phyloP scores from a whole-genome alignment of 352 stramenopile genomes.

The Vaucheria bursata region DNA sequence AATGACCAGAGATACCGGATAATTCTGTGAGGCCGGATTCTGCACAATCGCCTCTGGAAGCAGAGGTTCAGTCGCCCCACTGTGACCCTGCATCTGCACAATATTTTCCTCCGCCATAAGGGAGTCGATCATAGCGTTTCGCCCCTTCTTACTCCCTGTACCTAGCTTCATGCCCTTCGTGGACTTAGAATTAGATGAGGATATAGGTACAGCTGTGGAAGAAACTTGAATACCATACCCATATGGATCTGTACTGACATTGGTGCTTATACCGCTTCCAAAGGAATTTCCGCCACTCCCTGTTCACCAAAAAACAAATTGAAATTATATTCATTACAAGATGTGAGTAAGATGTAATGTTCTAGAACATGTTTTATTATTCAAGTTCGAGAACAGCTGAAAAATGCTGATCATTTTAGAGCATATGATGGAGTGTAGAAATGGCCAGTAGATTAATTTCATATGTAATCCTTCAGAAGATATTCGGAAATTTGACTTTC shows the following conservation, averaged over 20 bases:
- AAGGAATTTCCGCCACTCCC: too few species aligned
- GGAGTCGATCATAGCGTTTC: conserved; percentile 60
- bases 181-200: background rate
- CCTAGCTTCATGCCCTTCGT: conserved; percentile 68
- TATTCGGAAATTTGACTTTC: too few species aligned
- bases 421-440: too few species aligned
- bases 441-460: too few species aligned
- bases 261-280: background rate
- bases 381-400: too few species aligned
- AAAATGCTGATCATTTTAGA: too few species aligned
- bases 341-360: too few species aligned
- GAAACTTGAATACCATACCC: background rate
- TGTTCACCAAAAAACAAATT: too few species aligned
- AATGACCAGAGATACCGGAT: conserved; percentile 56
- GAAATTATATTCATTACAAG: too few species aligned
- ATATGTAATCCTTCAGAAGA: too few species aligned
- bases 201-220: background rate
- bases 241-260: conserved; percentile 42
- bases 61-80: conserved; percentile 29
- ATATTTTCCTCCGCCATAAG: conserved; percentile 74
- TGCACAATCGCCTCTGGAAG: conserved; percentile 27
- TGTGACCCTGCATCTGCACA: conserved; percentile 43
- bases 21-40: conserved; percentile 30
- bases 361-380: too few species aligned
- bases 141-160: conserved; percentile 19